Percentiles rank a stretch among this genome's conserved stretches.
These are phyloP conservation scores for Trichomonascaceae sp. DNA, from an alignment of 1,139 yeast genomes.

Conservation along the genomic window DNA sequence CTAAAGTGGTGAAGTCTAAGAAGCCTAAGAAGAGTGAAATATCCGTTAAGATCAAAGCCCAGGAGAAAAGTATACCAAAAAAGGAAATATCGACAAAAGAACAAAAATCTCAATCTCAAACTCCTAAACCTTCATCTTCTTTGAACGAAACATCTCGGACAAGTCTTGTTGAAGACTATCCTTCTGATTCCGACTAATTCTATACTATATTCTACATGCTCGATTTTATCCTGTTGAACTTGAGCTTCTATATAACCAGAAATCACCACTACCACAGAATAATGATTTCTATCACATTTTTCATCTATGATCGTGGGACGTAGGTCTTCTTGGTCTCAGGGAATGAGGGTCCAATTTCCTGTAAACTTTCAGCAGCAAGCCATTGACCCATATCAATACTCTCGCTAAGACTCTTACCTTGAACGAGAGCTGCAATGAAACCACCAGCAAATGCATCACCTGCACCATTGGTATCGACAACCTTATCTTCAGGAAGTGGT, in stretches of 20 bases:
- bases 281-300: too few species aligned
- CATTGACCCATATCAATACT: conserved; percentile 89
- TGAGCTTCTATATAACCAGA: conserved; percentile 2
- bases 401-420: conserved; percentile 55
- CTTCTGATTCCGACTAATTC: conserved; percentile 5
- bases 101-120: background rate
- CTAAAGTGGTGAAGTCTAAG: conserved; percentile 3
- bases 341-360: conserved; percentile 90
- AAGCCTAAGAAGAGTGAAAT: background rate
- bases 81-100: background rate
- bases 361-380: conserved; percentile 90
- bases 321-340: conserved; percentile 73
- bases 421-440: conserved; percentile 80
- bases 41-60: background rate
- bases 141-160: background rate
- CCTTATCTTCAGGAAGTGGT: conserved; percentile 56
- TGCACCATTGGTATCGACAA: conserved; percentile 96
- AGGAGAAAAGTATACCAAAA: background rate
- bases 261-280: too few species aligned
- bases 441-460: conserved; percentile 99
- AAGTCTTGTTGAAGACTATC: conserved; percentile 8
- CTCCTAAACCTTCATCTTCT: background rate
- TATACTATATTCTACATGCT: background rate
- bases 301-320: background rate
- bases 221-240: background rate